Conservation (phyloP, 2,329 filamentous ascomycete species). For the Onygenales sp. region DNA sequence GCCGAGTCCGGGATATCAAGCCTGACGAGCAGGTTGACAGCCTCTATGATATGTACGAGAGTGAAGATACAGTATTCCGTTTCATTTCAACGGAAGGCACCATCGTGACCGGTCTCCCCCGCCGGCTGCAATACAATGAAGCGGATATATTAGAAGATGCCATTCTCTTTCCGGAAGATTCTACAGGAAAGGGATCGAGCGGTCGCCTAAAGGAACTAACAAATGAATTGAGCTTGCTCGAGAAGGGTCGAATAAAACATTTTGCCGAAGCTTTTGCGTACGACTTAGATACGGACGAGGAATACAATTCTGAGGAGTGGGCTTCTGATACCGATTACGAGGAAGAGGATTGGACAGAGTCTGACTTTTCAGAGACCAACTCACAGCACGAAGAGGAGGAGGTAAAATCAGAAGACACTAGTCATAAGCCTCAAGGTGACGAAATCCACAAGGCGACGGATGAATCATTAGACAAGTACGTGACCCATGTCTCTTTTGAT, state of each 20-base stretch:
- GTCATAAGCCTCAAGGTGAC: neutral
- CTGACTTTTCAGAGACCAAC: slow-evolving; percentile 4
- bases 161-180: slow-evolving; percentile 32
- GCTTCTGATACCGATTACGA: slow-evolving; percentile 12
- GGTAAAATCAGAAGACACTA: slow-evolving; percentile 1
- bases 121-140: slow-evolving; percentile 27
- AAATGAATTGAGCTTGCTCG: slow-evolving; percentile 13
- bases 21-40: slow-evolving; percentile 19
- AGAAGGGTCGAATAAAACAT: slow-evolving; percentile 9
- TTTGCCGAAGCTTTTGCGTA: slow-evolving; percentile 12
- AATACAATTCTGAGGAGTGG: slow-evolving; percentile 14
- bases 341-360: slow-evolving; percentile 9
- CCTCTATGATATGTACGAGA: slow-evolving; percentile 3
- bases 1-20: slow-evolving; percentile 27
- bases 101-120: slow-evolving; percentile 6
- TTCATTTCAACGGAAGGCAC: slow-evolving; percentile 1
- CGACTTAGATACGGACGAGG: slow-evolving; percentile 17
- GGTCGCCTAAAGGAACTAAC: slow-evolving; percentile 5
- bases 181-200: slow-evolving; percentile 1
- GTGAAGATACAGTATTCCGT: slow-evolving; percentile 5
- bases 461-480: slow-evolving; percentile 1
- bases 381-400: slow-evolving; percentile 5
- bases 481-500: neutral
- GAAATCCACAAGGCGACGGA: neutral
- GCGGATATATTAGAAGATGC: slow-evolving; percentile 33